Conservation (phyloP, 2,329 filamentous ascomycete species). For the Beauveria sp. region DNA sequence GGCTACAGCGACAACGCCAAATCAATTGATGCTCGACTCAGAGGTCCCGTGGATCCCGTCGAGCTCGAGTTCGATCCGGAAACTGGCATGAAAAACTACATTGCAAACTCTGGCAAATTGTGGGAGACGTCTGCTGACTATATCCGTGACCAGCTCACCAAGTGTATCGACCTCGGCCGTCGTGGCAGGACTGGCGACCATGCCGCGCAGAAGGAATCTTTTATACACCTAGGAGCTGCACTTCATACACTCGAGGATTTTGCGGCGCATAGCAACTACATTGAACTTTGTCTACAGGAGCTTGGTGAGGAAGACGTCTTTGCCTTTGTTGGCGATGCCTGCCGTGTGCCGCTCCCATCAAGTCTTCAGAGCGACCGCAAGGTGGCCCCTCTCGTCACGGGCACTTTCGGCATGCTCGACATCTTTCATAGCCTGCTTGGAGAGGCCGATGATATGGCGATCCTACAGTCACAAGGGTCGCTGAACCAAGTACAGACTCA, state of each 20-base stretch:
- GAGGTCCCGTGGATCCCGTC: conserved; percentile 63
- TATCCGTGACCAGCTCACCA: conserved; percentile 59
- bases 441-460: conserved; percentile 60
- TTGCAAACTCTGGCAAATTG: conserved; percentile 64
- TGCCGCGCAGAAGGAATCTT: conserved; percentile 52
- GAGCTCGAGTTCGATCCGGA: conserved; percentile 62
- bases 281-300: conserved; percentile 63
- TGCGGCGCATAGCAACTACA: conserved; percentile 66
- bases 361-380: conserved; percentile 35
- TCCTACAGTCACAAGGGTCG: conserved; percentile 44
- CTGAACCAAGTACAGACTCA: conserved; percentile 67
- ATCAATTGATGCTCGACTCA: conserved; percentile 72
- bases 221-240: conserved; percentile 62
- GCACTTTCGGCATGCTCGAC: conserved; percentile 47
- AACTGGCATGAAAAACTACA: conserved; percentile 95
- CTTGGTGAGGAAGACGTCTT: conserved; percentile 62
- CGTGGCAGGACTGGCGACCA: conserved; percentile 56
- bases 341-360: conserved; percentile 43
- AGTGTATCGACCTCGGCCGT: conserved; percentile 64
- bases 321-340: conserved; percentile 29
- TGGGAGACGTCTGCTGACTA: conserved; percentile 85
- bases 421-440: conserved; percentile 59
- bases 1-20: conserved; percentile 66
- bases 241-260: conserved; percentile 64
- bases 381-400: conserved; percentile 64